Evolutionary conservation across 345 rosid species (phyloP).

Genomic region (Excoecaria agallocha): DNA sequence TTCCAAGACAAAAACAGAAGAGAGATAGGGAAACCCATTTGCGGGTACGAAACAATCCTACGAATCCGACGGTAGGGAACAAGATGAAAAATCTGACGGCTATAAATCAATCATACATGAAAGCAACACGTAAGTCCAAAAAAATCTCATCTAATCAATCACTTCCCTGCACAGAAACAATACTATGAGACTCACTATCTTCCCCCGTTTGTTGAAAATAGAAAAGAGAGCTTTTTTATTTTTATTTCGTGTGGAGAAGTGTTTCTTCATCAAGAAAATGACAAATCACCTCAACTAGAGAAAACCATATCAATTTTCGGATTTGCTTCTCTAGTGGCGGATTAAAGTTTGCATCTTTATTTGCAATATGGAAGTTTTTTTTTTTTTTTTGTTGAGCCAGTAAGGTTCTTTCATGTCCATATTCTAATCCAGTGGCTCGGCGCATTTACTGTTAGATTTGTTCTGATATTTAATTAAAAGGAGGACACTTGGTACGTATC

Average conservation of each 20-base stretch:
- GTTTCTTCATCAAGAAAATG: not conserved
- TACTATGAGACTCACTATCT: too few relatives aligned
- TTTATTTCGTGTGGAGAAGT: not conserved
- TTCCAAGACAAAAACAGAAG: slow-evolving; percentile 18
- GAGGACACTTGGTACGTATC: slow-evolving; percentile 26
- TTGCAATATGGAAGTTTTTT: not conserved
- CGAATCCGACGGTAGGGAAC: slow-evolving; percentile 31
- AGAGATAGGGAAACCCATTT: slow-evolving; percentile 8
- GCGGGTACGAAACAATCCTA: slow-evolving; percentile 5
- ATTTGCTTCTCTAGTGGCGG: not conserved
- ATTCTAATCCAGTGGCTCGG: slow-evolving; percentile 7
- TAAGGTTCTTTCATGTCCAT: not conserved
- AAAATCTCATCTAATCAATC: slow-evolving; percentile 22
- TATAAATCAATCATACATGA: slow-evolving; percentile 14
- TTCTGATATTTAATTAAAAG: slow-evolving; percentile 20
- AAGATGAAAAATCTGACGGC: slow-evolving; percentile 22
- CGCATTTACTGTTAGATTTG: slow-evolving; percentile 27
- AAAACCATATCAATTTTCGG: not conserved
- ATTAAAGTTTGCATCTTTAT: not conserved
- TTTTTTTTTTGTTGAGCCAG: not conserved
- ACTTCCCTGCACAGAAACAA: not conserved
- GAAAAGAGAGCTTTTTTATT: not conserved
- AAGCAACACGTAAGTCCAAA: slow-evolving; percentile 11
- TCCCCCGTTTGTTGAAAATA: not conserved
- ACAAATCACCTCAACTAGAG: not conserved